Evolutionary conservation across 495 filamentous ascomycete species (phyloP), one percentile per base, ranked within the genome.

Genomic region (Apiosordaria backusii): DNA sequence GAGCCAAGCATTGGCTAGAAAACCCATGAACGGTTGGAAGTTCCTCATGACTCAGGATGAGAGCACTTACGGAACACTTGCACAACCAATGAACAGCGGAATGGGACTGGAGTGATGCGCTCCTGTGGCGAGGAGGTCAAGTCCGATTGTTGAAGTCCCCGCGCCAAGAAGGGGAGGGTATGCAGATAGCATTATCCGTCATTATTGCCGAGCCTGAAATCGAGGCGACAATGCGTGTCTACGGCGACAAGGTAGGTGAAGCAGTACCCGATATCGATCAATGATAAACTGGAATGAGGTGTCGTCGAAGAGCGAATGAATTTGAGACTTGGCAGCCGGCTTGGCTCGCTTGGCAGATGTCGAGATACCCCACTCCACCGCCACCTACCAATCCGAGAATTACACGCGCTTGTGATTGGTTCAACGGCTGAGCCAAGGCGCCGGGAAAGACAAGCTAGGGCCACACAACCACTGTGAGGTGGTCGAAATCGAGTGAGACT

Each of bases 341-440:
- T 59, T 59, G 57, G 57, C 57, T 25, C 19, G 24, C 22, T 59
- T 23, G 57, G 19, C 53, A 55, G 57, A 18, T 26, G 24, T 59
- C 15, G 35, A 45, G 16, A 45, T 45, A 45, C 35, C 35, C 35
- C 35, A 45, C 35, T 45, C 16, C 35, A 45, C 35, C 35, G 9
- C 35, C 57, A 59, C 57, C 26, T 59, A 59, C 57, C 57, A 59
- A 59, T 59, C 57, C 57, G 23, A 59, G 57, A 59, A 59, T 26
- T 26, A 5, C 7, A 4, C 22, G 22, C 3, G 24, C 21, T 13
- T 59, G 6, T 59, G 22, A 59, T 59, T 59, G 57, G 57, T 0
- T 21, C 10, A 26, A 29, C 16, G 26, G 4, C 22, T 9, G 23
- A 59, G 26, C 57, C 57, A 27, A 23, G 16, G 7, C 57, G 4